A percentile compares a stretch with the other conserved stretches of the same genome.
phyloP scores from a whole-genome alignment of 331 rosid genomes.

The Saraca asoca region DNA sequence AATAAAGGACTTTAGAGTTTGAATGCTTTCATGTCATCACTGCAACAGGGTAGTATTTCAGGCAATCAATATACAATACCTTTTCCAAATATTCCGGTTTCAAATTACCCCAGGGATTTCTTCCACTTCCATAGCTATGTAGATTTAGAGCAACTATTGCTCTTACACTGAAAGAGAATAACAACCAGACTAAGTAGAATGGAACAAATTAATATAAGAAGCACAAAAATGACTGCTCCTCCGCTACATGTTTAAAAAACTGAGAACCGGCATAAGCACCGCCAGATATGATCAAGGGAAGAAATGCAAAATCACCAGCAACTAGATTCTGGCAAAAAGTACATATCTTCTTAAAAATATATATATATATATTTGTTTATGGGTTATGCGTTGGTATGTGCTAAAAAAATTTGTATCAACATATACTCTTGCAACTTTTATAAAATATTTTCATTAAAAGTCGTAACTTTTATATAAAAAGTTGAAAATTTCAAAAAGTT shows the following conservation, averaged over 20 bases:
- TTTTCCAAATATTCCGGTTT: slow-evolving; percentile 88
- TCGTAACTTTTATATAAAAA: too few relatives aligned
- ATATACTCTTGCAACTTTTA: too few relatives aligned
- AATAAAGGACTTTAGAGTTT: neutral
- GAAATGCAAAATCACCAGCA: slow-evolving; percentile 17
- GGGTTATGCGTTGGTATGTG: neutral
- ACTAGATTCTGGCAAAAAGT: slow-evolving; percentile 15
- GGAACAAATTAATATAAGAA: slow-evolving; percentile 21
- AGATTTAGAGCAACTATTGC: slow-evolving; percentile 90
- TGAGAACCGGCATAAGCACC: slow-evolving; percentile 14
- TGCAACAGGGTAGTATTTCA: slow-evolving; percentile 17
- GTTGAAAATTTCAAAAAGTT: too few relatives aligned
- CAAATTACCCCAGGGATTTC: slow-evolving; percentile 94
- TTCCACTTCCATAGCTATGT: slow-evolving; percentile 95
- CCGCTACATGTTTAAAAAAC: neutral
- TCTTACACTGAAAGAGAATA: slow-evolving; percentile 71
- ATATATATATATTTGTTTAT: slow-evolving; percentile 25
- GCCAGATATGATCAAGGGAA: slow-evolving; percentile 22
- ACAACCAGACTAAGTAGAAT: slow-evolving; percentile 26
- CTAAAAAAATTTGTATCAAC: too few relatives aligned
- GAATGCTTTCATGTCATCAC: slow-evolving; percentile 25
- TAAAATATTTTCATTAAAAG: too few relatives aligned
- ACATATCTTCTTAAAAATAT: slow-evolving; percentile 20
- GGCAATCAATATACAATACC: slow-evolving; percentile 48
- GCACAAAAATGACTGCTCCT: slow-evolving; percentile 18